These are phyloP conservation scores for Chrysoporthe puriensis DNA, from an alignment of 2,329 filamentous ascomycete genomes.

Conservation along the genomic window DNA sequence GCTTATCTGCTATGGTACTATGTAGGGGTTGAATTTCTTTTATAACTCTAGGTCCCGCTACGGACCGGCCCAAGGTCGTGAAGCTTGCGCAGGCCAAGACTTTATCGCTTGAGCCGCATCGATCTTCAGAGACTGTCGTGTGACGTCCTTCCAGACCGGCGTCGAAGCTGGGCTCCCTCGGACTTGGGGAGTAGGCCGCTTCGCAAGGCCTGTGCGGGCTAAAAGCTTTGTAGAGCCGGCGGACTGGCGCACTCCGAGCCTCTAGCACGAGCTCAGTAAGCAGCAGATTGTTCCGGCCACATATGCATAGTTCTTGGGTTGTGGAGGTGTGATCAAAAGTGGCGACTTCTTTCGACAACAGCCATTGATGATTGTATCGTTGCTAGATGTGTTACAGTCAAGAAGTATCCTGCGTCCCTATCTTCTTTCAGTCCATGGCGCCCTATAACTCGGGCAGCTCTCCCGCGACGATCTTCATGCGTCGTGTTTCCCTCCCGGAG, in stretches of 20 bases:
- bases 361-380: too few relatives aligned
- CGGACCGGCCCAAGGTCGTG: background rate
- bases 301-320: background rate
- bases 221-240: background rate
- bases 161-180: too few relatives aligned
- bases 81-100: constrained; percentile 1
- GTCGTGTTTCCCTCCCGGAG: background rate
- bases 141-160: background rate
- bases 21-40: too few relatives aligned
- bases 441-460: too few relatives aligned
- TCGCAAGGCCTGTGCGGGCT: background rate
- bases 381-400: too few relatives aligned
- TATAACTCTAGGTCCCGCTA: background rate
- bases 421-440: background rate
- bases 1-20: too few relatives aligned
- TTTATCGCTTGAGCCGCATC: background rate
- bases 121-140: background rate
- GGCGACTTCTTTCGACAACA: background rate
- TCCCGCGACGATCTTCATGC: background rate
- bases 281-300: background rate
- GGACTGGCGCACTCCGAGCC: background rate
- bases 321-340: background rate
- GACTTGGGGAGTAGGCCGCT: too few relatives aligned
- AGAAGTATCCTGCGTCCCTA: background rate
- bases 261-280: background rate